Conservation (phyloP, 371 early-diverging fungal genomes). For the Apophysomyces elegans region DNA sequence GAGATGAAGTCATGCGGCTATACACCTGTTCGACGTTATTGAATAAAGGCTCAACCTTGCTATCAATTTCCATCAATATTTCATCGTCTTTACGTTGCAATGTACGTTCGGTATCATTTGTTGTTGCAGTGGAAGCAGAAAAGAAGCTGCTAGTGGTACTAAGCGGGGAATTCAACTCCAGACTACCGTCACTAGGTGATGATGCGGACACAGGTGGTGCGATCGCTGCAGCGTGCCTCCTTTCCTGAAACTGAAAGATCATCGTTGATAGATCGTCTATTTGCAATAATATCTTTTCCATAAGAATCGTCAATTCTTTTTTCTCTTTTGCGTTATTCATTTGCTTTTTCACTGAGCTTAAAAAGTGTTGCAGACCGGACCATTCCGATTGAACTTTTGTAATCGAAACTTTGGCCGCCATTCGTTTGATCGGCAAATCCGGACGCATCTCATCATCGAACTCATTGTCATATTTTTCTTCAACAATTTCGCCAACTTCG, state of each 20-base stretch:
- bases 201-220: background rate
- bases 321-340: constrained; percentile 26
- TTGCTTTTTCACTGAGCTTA: constrained; percentile 34
- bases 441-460: constrained; percentile 22
- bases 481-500: constrained; percentile 25
- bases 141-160: constrained; percentile 7
- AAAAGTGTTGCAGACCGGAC: constrained; percentile 52
- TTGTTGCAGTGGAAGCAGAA: constrained; percentile 14
- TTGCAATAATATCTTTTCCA: constrained; percentile 38
- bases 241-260: constrained; percentile 52
- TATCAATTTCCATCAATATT: constrained; percentile 57
- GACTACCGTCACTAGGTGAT: constrained; percentile 3
- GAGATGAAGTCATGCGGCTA: constrained; percentile 47
- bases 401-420: constrained; percentile 22
- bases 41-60: constrained; percentile 56
- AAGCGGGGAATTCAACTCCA: constrained; percentile 7
- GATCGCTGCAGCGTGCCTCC: constrained; percentile 23
- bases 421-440: constrained; percentile 19
- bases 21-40: constrained; percentile 57
- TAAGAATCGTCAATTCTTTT: constrained; percentile 20
- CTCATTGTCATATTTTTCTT: constrained; percentile 33
- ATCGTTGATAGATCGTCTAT: constrained; percentile 44
- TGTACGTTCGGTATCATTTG: constrained; percentile 6
- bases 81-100: constrained; percentile 38
- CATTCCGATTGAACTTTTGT: constrained; percentile 54